A percentile compares a stretch with the other conserved stretches of the same genome.
Evolutionary conservation across 2,329 filamentous ascomycete species (phyloP).

Genomic region (Phialocephala sp.): DNA sequence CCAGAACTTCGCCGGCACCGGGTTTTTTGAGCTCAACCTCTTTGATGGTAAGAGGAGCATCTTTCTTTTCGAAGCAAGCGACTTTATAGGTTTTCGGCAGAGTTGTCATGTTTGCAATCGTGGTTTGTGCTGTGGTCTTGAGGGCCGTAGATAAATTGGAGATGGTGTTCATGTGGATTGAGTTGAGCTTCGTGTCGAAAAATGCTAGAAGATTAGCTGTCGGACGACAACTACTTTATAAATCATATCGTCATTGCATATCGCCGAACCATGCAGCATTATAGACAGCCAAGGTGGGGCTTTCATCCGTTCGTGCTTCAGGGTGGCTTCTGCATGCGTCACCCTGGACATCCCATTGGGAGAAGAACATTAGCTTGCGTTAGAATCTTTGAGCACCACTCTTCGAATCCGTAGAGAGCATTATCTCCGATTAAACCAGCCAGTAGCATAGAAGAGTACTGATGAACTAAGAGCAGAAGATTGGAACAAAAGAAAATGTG

Average conservation of each 20-base stretch:
- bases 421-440: neutral
- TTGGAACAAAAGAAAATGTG: neutral
- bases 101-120: conserved; percentile 32
- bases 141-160: conserved; percentile 6
- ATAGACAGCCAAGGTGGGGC: neutral
- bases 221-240: neutral
- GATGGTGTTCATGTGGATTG: conserved; percentile 4
- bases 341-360: neutral
- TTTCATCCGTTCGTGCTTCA: neutral
- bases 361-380: neutral
- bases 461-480: neutral
- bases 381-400: neutral
- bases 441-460: neutral
- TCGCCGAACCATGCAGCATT: conserved; percentile 4
- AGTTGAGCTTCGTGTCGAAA: neutral
- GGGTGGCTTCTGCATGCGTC: neutral
- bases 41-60: conserved; percentile 60
- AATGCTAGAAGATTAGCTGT: neutral
- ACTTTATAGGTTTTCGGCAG: conserved; percentile 72
- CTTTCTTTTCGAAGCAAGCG: conserved; percentile 61
- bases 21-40: conserved; percentile 64
- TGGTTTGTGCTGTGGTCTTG: conserved; percentile 4
- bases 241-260: neutral
- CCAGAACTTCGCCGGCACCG: conserved; percentile 62
- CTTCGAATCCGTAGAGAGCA: neutral